Base-by-base conservation (phyloP, 345 rosid genomes). In the Punica granatum region DNA sequence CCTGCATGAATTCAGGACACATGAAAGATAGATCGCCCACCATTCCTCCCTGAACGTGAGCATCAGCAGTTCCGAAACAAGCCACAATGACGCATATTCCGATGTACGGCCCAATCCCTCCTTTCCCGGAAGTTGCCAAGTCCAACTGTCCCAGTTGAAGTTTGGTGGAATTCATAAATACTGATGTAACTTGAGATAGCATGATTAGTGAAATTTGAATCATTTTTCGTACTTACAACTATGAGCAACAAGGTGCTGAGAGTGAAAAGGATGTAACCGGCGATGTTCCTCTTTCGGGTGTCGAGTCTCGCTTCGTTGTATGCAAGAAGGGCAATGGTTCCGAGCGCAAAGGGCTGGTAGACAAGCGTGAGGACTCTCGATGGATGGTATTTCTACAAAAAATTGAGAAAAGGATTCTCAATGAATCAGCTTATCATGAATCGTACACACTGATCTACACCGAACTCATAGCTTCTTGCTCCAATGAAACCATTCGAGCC, bases 11-110 rank as follows among this genome's bases (percentile, higher is more conserved):
- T 60, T 88, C 96, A 67, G 93, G 90, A 72, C 73, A 78, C 96
- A 93, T 93, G 83, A 93, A 83, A 36, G 94, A 86, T 36, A 90
- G 68, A 64, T 92, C 98, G 3, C 97, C 98, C 37, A 88, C 80
- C 82, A 92, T 80, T 63, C 98, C 97, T 63, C 98, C 98, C 73
- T 89, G 87, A 68, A 90, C 90, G 63, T 71, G 82, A 14, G 93
- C 98, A 74, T 92, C 93, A 30, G 92, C 93, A 3, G 86, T 60
- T 14, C 93, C 97, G 73, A 90, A 90, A 30, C 61, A 70, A 30
- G 77, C 88, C 69, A 86, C 87, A 36, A 88, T 37, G 4, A 64
- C 73, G 68, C 97, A 90, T 67, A 90, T 67, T 21, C 84, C 85
- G 16, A 85, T 59, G 69, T 79, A 90, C 33, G 91, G 78, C 65